Evolutionary conservation across 2,329 filamentous ascomycete genomes (phyloP).

Genomic region (Dactylellina leptospora): DNA sequence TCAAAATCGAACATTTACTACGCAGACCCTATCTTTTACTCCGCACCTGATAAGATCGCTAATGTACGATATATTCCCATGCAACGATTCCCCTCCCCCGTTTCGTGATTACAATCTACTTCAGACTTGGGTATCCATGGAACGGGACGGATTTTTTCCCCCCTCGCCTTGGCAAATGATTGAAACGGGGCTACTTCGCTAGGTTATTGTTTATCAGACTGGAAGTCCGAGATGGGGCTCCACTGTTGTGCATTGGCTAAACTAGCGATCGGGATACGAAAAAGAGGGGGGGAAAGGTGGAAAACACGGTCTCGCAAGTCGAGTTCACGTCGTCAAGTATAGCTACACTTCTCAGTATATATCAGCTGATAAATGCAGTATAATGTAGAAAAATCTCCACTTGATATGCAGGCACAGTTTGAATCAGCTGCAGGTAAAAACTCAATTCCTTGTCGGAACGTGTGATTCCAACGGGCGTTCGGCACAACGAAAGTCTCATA

Average conservation of each 20-base stretch:
- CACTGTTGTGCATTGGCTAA: not conserved
- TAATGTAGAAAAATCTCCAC: not conserved
- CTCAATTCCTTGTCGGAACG: not conserved
- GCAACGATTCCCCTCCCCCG: not conserved
- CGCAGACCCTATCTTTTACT: too few relatives aligned
- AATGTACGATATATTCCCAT: too few relatives aligned
- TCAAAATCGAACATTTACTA: not conserved
- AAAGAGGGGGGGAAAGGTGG: not conserved
- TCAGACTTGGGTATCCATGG: slow-evolving; percentile 29
- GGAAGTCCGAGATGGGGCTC: not conserved
- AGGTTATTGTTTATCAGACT: not conserved
- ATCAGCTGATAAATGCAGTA: not conserved
- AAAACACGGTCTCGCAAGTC: not conserved
- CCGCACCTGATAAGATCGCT: not conserved
- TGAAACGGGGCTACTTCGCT: not conserved
- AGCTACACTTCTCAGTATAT: not conserved
- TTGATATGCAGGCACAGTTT: slow-evolving; percentile 4
- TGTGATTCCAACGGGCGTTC: not conserved
- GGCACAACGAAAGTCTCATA: not conserved
- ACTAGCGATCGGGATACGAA: not conserved
- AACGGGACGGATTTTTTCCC: slow-evolving; percentile 18
- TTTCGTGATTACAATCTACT: slow-evolving; percentile 17
- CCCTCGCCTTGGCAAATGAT: not conserved
- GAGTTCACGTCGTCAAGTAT: too few relatives aligned
- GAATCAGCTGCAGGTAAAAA: not conserved